Base-by-base conservation (phyloP, 352 stramenopile genomes). In the Pythium aphanidermatum region DNA sequence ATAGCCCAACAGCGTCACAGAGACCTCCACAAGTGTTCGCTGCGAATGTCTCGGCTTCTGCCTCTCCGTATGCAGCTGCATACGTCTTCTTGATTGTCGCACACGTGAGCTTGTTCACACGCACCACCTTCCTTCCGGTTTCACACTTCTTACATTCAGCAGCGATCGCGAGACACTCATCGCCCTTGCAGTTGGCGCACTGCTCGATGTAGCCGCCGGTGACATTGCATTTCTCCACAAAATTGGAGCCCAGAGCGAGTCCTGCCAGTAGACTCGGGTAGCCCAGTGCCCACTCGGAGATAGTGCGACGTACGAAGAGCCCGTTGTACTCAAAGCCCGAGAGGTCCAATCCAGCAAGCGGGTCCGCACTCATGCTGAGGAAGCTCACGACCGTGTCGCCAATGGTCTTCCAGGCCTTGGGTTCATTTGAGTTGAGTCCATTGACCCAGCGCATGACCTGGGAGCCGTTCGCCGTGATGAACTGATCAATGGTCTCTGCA, bases 361-460 rank as follows among this genome's bases (percentile, higher is more conserved):
- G 53, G 14, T 45, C 34, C 4, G 59, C 58, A 0, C 68, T 64
- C 0, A 6, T 31, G 0, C 41, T 37, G 0, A 86, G 45, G 50
- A 86, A 81, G 11, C 23, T 52, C 11, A 83, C 14, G 36, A 84
- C 72, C 16, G 64, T 66, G 27, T 41, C 46, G 20, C 61, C 63
- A 6, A 86, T 60, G 29, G 56, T 71, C 60, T 80, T 81, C 74
- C 81, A 83, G 26, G 78, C 78, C 29, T 46, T 51, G 2, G 78
- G 56, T 27, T 90, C 51, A 40, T 86, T 66, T 53, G 78, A 90
- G 58, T 90, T 90, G 58, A 87, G 70, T 0, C 74, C 78, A 51
- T 86, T 87, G 30, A 85, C 57, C 73, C 69, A 87, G 37, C 65
- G 63, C 74, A 88, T 85, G 53, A 88, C 78, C 48, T 78, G 66